phyloP scores from a whole-genome alignment of 2,329 filamentous ascomycete genomes.

The Camillea tinctor region DNA sequence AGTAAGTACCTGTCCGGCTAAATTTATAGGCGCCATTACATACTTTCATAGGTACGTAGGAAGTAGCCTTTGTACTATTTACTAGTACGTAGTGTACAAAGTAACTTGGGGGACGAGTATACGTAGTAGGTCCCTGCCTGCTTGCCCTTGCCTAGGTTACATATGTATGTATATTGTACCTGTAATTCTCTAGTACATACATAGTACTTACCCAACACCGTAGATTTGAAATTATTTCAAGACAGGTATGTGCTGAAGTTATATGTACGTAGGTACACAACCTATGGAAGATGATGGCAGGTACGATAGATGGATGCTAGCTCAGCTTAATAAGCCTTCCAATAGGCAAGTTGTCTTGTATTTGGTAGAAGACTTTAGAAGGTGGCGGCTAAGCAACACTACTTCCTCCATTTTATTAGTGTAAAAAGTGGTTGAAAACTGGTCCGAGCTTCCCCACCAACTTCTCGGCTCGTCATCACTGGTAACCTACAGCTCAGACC shows the following conservation, averaged over 20 bases:
- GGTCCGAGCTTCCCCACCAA: conserved; percentile 21
- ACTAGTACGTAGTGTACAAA: neutral
- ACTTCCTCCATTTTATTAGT: neutral
- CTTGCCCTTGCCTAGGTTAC: neutral
- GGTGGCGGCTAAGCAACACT: conserved; percentile 16
- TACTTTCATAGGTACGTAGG: no score
- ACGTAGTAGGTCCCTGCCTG: neutral
- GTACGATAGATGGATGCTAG: no score
- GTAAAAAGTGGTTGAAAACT: conserved; percentile 7
- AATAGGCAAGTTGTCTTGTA: neutral
- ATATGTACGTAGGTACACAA: no score
- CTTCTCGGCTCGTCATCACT: conserved; percentile 23
- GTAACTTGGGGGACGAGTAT: neutral
- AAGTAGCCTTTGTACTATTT: no score
- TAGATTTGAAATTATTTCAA: no score
- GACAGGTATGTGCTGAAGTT: no score
- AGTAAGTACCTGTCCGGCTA: neutral
- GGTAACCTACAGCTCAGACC: conserved; percentile 8
- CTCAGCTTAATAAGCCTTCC: neutral
- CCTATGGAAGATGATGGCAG: no score
- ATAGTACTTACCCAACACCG: no score
- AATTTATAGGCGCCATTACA: neutral
- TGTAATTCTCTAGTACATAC: no score
- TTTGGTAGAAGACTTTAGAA: conserved; percentile 20
- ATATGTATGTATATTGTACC: neutral